Conservation (phyloP, 768 basidiomycete genomes). For the Psilocybe tampanensis region DNA sequence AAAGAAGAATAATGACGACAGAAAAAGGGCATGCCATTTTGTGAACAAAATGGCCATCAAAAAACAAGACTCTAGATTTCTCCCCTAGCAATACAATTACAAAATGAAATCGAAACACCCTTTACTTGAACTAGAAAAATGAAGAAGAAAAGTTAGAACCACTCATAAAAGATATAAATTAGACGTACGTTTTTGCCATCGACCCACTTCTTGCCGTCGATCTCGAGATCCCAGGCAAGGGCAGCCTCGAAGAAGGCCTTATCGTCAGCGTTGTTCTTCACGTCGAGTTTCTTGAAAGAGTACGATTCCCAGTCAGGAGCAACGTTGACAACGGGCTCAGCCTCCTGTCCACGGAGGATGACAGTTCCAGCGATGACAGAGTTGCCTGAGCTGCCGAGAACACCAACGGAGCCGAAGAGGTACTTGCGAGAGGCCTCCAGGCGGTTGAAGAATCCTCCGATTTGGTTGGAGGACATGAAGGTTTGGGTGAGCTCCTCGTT, state of each 20-base stretch:
- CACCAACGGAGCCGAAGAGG: conserved; percentile 91
- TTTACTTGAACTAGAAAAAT: conserved; percentile 4
- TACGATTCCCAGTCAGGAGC: conserved; percentile 96
- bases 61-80: conserved; percentile 3
- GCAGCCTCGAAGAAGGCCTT: conserved; percentile 92
- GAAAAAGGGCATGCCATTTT: neutral
- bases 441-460: conserved; percentile 96
- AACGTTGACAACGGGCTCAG: conserved; percentile 67
- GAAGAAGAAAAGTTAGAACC: neutral
- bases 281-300: conserved; percentile 74
- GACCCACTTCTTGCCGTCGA: conserved; percentile 88
- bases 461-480: conserved; percentile 95
- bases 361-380: conserved; percentile 82
- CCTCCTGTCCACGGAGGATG: conserved; percentile 81
- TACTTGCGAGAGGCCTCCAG: conserved; percentile 97
- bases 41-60: neutral
- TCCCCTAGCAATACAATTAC: neutral
- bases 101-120: neutral
- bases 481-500: conserved; percentile 87
- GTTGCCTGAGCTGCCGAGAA: conserved; percentile 80
- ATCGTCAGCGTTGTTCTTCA: conserved; percentile 63
- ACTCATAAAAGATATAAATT: neutral
- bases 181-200: conserved; percentile 85
- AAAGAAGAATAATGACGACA: neutral
- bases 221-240: conserved; percentile 90